Evolutionary conservation across 352 stramenopile species (phyloP).

Genomic region (Aphanomyces stellatus): DNA sequence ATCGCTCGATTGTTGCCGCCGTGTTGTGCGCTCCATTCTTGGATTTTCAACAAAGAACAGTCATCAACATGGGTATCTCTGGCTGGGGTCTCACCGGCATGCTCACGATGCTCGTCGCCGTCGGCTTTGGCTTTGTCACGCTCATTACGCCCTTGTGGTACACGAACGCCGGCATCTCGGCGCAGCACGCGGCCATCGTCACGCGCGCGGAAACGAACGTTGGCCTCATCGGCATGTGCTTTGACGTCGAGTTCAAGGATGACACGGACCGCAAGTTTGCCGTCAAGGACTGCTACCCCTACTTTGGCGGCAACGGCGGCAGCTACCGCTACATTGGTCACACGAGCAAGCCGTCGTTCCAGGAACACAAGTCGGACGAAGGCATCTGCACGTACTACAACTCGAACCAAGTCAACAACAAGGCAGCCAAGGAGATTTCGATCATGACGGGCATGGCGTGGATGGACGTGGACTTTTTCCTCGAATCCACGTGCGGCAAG

Average conservation of each 20-base stretch:
- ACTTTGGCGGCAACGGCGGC: not conserved
- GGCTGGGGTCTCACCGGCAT: constrained; percentile 14
- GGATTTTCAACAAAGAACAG: not conserved
- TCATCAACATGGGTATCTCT: not conserved
- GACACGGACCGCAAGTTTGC: not conserved
- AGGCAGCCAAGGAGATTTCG: constrained; percentile 7
- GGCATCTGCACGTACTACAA: constrained; percentile 12
- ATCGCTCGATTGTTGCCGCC: no score
- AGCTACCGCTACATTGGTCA: constrained; percentile 9
- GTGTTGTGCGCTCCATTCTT: not conserved
- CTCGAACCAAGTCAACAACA: not conserved
- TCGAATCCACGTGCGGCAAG: constrained; percentile 2
- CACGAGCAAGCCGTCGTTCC: not conserved
- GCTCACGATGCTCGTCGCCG: constrained; percentile 7
- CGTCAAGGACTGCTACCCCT: constrained; percentile 5
- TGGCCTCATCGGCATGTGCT: not conserved
- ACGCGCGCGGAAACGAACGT: not conserved
- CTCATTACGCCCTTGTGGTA: constrained; percentile 7
- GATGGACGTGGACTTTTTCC: not conserved
- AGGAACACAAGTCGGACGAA: constrained; percentile 8
- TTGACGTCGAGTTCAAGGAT: constrained; percentile 13
- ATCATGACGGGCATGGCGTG: constrained; percentile 9
- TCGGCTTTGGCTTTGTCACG: not conserved
- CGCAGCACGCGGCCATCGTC: not conserved
- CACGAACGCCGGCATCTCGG: not conserved